Evolutionary conservation across 2,329 filamentous ascomycete species (phyloP), one percentile per base, ranked within the genome.

Genomic region (Talaromyces albobiverticillius): DNA sequence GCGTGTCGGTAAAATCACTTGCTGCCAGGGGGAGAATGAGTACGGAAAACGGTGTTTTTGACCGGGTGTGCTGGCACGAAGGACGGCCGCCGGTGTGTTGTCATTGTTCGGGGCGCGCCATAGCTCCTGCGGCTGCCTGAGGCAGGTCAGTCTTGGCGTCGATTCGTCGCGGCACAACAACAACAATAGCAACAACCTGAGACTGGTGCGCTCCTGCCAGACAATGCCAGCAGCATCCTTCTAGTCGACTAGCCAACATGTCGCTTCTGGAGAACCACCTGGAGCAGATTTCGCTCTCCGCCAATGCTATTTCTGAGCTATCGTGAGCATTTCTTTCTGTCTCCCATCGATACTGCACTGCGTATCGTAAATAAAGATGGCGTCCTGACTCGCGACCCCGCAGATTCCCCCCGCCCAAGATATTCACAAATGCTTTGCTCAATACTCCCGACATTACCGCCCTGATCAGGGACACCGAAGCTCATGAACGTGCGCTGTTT

Each of bases 401-500:
- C 66, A 95, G 90, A 31, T 97, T 97, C 64, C 90, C 90, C 38
- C 84, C 84, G 2, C 90, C 93, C n/a, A 95, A 90, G 65, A 91
- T 94, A 66, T 99, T 97, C 75, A 94, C 92, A 62, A 96, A 95
- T 70, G 91, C 94, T 31, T 82, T 99, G 36, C 85, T 97, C 46
- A 86, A 87, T 54, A 86, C 86, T 61, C 87, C 92, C 71, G 94
- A 99, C 71, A 97, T 99, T 62, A 97, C 94, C 3, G 84, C 89
- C 11, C 78, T 99, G 46, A 96, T 99, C 65, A 89, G 94, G 57
- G 94, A 99, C 70, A 96, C 93, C 3, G 94, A 99, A 72, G 77
- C 88, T 20, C 93, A 97, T 74, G 94, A 99, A 71, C 88, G 92
- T 65, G 93, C 93, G 6, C 84, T 99, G 16, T 99, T 97, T 77